Percentiles rank a stretch among this genome's conserved stretches.
Conservation (phyloP, 2,329 filamentous ascomycete species). For the Byssochlamys sp. region DNA sequence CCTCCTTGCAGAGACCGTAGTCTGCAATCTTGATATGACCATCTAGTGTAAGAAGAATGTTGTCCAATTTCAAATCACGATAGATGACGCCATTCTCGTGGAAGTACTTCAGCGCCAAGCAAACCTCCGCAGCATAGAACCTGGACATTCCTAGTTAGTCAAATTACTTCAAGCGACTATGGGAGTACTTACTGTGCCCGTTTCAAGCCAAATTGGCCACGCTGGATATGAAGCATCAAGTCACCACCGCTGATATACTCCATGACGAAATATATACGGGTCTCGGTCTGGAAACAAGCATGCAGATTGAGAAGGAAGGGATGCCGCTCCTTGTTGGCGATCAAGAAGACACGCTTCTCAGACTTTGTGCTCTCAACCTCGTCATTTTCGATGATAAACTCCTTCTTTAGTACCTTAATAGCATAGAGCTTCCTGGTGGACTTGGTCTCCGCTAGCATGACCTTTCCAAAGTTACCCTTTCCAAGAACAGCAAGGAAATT, state of each 20-base stretch:
- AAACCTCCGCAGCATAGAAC: conserved; percentile 96
- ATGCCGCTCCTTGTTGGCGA: conserved; percentile 93
- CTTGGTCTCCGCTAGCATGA: conserved; percentile 98
- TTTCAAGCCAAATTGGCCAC: conserved; percentile 90
- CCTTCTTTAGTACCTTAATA: conserved; percentile 98
- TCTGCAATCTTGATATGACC: conserved; percentile 98
- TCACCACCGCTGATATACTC: conserved; percentile 98
- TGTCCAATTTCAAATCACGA: conserved; percentile 68
- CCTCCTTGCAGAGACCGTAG: conserved; percentile 97
- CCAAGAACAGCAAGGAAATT: conserved; percentile 97
- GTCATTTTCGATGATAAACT: conserved; percentile 99
- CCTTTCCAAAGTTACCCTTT: conserved; percentile 98
- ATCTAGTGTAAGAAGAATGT: conserved; percentile 87
- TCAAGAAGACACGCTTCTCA: conserved; percentile 92
- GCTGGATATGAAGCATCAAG: conserved; percentile 96
- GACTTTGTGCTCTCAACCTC: conserved; percentile 96
- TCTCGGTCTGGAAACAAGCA: conserved; percentile 98
- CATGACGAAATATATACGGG: conserved; percentile 97
- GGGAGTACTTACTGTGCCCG: conserved; percentile 68
- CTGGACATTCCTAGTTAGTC: conserved; percentile 32
- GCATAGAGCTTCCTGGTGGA: conserved; percentile 83
- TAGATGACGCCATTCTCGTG: conserved; percentile 99
- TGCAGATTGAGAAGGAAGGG: conserved; percentile 92
- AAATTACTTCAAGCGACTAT: background rate
- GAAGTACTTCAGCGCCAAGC: conserved; percentile 95